Evolutionary conservation across 148 eudicot species (phyloP), one percentile per base, ranked within the genome.

Genomic region (Vaccinium darrowii): DNA sequence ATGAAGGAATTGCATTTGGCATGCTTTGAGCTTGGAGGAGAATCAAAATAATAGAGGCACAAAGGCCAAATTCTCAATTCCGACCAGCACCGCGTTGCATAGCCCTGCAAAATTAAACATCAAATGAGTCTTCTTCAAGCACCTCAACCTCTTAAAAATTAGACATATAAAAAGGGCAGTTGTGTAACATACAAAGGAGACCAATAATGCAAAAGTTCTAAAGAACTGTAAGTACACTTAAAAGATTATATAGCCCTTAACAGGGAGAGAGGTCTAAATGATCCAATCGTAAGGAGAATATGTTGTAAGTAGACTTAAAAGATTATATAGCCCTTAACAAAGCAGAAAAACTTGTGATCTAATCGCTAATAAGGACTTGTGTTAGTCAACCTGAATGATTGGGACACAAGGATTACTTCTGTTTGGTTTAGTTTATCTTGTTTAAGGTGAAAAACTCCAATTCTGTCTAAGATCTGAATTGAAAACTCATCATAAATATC

Each of bases 101-200:
- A 21, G 6, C 75, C 85, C 89, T 87, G 87, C 21, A 57, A 75
- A 76, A 67, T 75, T 51, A 36, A 78, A 21, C 60, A 76, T 62
- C 18, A 76, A 71, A 72, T 71, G 54, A 84, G 71, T 57, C 57
- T 25, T 67, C 73, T 67, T 69, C 53, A 56, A 6, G 81, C 72
- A 60, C 76, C 80, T 30, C 56, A 60, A 84, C 12, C 33, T 57
- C 50, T 12, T 1, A 13, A 33, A 65, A 13, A 52, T 14, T 15
- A 58, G 63, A 79, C 33, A 53, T 33, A 21, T 33, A 21, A 78
- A 36, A 36, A 36, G 39, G 25, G 81, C 1, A 0, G 27, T 54
- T 10, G 82, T 18, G 18, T 25, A 6, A 8, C 78, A 23, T 82
- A 75, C 76, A 49, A 74, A 57, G 18, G 25, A 23, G 4, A 47